Percentiles rank a stretch among this genome's conserved stretches.
phyloP scores from a whole-genome alignment of 768 basidiomycete genomes.

The Lentinula guzmanii region DNA sequence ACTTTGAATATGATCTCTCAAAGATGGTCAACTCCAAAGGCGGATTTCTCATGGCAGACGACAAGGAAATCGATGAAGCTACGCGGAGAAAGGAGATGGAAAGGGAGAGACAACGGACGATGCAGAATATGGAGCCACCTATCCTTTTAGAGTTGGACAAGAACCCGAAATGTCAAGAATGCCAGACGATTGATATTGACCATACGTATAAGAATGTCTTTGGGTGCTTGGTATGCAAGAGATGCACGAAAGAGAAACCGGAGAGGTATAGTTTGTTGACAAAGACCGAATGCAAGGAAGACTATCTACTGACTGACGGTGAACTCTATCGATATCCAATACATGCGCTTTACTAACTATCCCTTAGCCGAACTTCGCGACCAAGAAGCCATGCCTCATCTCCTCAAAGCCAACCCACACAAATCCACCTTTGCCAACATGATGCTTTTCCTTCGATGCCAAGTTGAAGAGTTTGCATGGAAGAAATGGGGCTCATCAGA shows the following conservation, averaged over 20 bases:
- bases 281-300: constrained; percentile 99
- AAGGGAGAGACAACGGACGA: constrained; percentile 70
- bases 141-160: constrained; percentile 66
- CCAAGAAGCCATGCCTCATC: constrained; percentile 85
- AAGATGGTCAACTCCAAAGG: constrained; percentile 98
- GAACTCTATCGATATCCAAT: constrained; percentile 20
- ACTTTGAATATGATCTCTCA: constrained; percentile 95
- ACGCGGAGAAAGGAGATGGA: constrained; percentile 72
- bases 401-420: constrained; percentile 92
- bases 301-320: constrained; percentile 94
- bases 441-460: constrained; percentile 94
- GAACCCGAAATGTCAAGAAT: constrained; percentile 85
- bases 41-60: constrained; percentile 90
- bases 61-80: constrained; percentile 75
- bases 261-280: constrained; percentile 94
- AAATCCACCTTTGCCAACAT: constrained; percentile 95
- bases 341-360: constrained; percentile 1
- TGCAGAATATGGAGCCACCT: constrained; percentile 71
- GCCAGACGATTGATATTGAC: constrained; percentile 86
- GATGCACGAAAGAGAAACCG: constrained; percentile 83
- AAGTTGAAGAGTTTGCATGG: constrained; percentile 96
- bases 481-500: constrained; percentile 97
- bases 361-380: constrained; percentile 86
- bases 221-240: constrained; percentile 78
- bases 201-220: constrained; percentile 78